Percentiles rank a stretch among this genome's conserved stretches.
Evolutionary conservation across 805 yeast genomes (phyloP).

Genomic region (Ogataea wickerhamii): DNA sequence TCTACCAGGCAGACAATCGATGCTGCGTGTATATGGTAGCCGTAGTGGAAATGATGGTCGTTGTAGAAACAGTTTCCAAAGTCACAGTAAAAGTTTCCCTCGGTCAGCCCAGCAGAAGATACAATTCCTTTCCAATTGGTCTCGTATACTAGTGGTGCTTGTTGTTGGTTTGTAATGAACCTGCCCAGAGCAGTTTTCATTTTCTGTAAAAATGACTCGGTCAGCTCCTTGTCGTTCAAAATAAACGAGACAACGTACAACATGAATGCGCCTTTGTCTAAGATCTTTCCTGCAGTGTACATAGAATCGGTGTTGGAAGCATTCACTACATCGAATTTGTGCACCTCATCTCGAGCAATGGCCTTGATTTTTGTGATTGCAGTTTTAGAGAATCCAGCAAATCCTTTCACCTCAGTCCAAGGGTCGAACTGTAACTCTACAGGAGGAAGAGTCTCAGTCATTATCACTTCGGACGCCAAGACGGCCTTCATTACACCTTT

Average conservation of each 20-base stretch:
- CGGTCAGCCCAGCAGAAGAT: conserved; percentile 53
- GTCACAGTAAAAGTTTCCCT: conserved; percentile 39
- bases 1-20: conserved; percentile 74
- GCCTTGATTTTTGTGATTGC: conserved; percentile 39
- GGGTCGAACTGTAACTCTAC: conserved; percentile 46
- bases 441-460: conserved; percentile 31
- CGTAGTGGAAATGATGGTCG: conserved; percentile 87
- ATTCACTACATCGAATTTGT: conserved; percentile 48
- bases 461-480: conserved; percentile 31
- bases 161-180: conserved; percentile 68
- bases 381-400: conserved; percentile 32
- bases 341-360: conserved; percentile 51
- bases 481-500: conserved; percentile 52
- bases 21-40: conserved; percentile 79
- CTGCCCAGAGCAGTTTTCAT: conserved; percentile 66
- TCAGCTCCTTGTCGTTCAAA: conserved; percentile 50
- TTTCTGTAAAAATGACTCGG: conserved; percentile 49
- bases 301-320: conserved; percentile 75
- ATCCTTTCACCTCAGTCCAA: conserved; percentile 49
- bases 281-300: conserved; percentile 84
- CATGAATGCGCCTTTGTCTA: conserved; percentile 89
- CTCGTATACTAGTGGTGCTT: conserved; percentile 74
- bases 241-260: conserved; percentile 68
- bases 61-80: conserved; percentile 77
- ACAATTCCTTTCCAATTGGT: conserved; percentile 73